These are phyloP conservation scores for Acacia concinna DNA, from an alignment of 331 rosid genomes.

Conservation along the genomic window DNA sequence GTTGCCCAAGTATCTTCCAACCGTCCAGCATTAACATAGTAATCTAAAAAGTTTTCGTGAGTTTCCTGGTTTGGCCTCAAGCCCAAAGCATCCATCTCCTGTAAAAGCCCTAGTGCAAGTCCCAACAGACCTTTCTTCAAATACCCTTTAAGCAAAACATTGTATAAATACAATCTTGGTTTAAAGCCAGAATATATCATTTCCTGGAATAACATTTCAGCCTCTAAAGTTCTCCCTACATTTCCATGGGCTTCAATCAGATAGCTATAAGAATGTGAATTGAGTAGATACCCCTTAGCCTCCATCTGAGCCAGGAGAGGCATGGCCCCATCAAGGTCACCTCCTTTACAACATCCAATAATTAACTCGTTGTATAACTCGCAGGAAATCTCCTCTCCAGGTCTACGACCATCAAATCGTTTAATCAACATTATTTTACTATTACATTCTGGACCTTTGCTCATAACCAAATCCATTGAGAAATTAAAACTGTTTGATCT, in stretches of 20 bases:
- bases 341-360: conserved; percentile 49
- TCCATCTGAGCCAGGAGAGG: conserved; percentile 59
- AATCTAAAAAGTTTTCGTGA: conserved; percentile 61
- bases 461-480: conserved; percentile 17
- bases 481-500: conserved; percentile 15
- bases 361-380: conserved; percentile 44
- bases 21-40: conserved; percentile 70
- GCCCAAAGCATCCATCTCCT: conserved; percentile 48
- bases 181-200: conserved; percentile 49
- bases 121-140: conserved; percentile 72
- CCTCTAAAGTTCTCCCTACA: conserved; percentile 72
- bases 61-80: conserved; percentile 47
- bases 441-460: conserved; percentile 24
- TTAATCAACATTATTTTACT: conserved; percentile 2
- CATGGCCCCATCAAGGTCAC: conserved; percentile 59
- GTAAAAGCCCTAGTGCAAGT: conserved; percentile 44
- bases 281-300: conserved; percentile 50
- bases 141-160: conserved; percentile 62
- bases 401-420: conserved; percentile 16
- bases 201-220: conserved; percentile 67
- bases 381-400: conserved; percentile 49
- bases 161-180: conserved; percentile 53
- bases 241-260: conserved; percentile 67
- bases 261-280: conserved; percentile 39
- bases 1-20: conserved; percentile 74